A percentile compares a stretch with the other conserved stretches of the same genome.
These are phyloP conservation scores for Aspergillus sp. DNA, from an alignment of 2,329 filamentous ascomycete genomes.

Conservation along the genomic window DNA sequence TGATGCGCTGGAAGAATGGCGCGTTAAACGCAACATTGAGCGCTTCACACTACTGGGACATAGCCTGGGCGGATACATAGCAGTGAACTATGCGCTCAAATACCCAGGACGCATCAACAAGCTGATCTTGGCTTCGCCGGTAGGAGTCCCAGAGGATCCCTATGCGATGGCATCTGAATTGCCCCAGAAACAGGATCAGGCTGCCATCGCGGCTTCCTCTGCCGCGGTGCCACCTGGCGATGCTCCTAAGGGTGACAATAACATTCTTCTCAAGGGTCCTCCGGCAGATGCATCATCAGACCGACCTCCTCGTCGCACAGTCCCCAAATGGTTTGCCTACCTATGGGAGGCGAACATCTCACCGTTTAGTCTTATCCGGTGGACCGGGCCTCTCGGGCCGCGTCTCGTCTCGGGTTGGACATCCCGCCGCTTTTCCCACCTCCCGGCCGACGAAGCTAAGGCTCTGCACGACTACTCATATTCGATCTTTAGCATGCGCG, in stretches of 20 bases:
- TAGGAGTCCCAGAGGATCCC: constrained; percentile 91
- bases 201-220: constrained; percentile 34
- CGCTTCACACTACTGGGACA: constrained; percentile 92
- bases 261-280: constrained; percentile 51
- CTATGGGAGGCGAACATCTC: constrained; percentile 98
- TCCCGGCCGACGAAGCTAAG: constrained; percentile 75
- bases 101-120: constrained; percentile 95
- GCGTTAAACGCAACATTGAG: constrained; percentile 81
- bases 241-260: constrained; percentile 45
- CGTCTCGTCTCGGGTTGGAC: constrained; percentile 95
- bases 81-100: constrained; percentile 91
- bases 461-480: constrained; percentile 93
- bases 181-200: constrained; percentile 75
- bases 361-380: constrained; percentile 86
- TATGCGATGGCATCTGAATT: constrained; percentile 80
- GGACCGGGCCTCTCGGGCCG: constrained; percentile 85
- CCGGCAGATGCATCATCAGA: constrained; percentile 27
- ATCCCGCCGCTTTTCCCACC: constrained; percentile 83
- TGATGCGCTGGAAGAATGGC: constrained; percentile 95
- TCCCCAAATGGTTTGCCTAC: constrained; percentile 86
- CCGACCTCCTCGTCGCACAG: constrained; percentile 56
- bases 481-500: constrained; percentile 86
- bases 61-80: constrained; percentile 91
- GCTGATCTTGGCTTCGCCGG: constrained; percentile 89
- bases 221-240: constrained; percentile 21